Conservation (phyloP, 345 rosid species). For the Hibiscus syriacus region DNA sequence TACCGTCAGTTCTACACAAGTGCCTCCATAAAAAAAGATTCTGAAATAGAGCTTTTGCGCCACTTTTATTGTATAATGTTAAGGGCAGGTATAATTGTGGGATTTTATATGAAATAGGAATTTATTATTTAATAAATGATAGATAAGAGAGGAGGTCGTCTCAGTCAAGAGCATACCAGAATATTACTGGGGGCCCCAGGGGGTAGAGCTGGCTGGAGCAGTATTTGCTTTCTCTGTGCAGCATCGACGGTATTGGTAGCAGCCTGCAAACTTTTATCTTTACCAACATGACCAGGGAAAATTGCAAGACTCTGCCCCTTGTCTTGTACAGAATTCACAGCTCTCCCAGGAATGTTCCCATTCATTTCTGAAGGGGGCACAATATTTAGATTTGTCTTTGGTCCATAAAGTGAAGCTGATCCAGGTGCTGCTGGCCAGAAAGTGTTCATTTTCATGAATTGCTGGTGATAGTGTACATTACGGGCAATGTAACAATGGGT, state of each 20-base stretch:
- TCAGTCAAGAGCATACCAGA: conserved; percentile 39
- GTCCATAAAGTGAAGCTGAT: conserved; percentile 67
- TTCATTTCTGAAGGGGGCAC: conserved; percentile 70
- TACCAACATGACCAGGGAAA: conserved; percentile 36
- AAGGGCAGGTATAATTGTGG: not conserved
- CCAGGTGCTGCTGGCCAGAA: conserved; percentile 87
- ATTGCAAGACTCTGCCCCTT: conserved; percentile 43
- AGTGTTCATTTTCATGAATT: conserved; percentile 67
- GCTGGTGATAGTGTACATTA: conserved; percentile 66
- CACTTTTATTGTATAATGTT: too few species aligned
- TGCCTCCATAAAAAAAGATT: too few species aligned
- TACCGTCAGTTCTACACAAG: too few species aligned
- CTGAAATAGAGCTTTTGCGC: too few species aligned
- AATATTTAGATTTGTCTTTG: conserved; percentile 68
- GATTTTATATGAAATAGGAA: not conserved
- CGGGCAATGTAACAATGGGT: conserved; percentile 92
- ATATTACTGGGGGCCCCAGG: conserved; percentile 71
- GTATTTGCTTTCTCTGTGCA: conserved; percentile 70
- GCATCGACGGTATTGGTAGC: conserved; percentile 44
- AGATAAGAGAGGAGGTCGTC: not conserved
- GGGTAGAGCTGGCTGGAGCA: conserved; percentile 82
- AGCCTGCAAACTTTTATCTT: conserved; percentile 49
- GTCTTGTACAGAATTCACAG: conserved; percentile 48
- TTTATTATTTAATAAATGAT: not conserved
- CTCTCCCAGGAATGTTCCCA: conserved; percentile 44